Evolutionary conservation across 139 green algal genomes (phyloP).

Genomic region (Chlamydomonas sp.): DNA sequence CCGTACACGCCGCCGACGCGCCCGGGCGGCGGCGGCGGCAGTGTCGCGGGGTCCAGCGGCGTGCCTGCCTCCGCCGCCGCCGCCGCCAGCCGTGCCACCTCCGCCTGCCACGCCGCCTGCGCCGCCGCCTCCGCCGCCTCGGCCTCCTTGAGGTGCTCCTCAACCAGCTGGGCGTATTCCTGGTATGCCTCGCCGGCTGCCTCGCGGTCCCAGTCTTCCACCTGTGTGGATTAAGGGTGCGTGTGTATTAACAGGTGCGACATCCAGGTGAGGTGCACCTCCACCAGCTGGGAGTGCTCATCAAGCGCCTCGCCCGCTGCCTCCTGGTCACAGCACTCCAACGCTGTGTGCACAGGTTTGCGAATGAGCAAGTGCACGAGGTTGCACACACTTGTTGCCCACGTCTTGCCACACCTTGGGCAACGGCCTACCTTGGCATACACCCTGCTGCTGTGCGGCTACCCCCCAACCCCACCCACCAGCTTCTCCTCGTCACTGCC

Average conservation of each 20-base stretch:
- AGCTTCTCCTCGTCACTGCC: constrained; percentile 63
- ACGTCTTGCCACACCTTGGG: not conserved
- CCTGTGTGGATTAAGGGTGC: constrained; percentile 4
- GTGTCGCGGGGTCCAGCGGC: not conserved
- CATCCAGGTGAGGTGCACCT: not conserved
- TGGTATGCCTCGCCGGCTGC: constrained; percentile 65
- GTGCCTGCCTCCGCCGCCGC: constrained; percentile 7
- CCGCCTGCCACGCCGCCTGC: not conserved
- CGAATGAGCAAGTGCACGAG: not conserved
- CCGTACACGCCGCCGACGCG: constrained; percentile 13
- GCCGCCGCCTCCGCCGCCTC: constrained; percentile 34
- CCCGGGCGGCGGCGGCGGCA: not conserved
- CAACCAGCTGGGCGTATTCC: constrained; percentile 52
- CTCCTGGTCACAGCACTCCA: too few relatives aligned
- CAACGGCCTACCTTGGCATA: not conserved
- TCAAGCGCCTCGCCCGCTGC: too few relatives aligned
- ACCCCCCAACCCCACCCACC: constrained; percentile 26
- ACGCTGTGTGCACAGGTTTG: not conserved
- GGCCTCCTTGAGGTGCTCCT: constrained; percentile 35
- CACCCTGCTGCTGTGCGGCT: not conserved
- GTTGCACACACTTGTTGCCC: not conserved
- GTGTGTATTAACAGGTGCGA: not conserved
- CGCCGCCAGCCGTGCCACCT: constrained; percentile 17
- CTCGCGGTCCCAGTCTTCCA: constrained; percentile 76
- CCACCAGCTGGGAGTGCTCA: not conserved